These are phyloP conservation scores for Ampelomyces quisqualis DNA, from an alignment of 2,329 filamentous ascomycete species.

Conservation along the genomic window DNA sequence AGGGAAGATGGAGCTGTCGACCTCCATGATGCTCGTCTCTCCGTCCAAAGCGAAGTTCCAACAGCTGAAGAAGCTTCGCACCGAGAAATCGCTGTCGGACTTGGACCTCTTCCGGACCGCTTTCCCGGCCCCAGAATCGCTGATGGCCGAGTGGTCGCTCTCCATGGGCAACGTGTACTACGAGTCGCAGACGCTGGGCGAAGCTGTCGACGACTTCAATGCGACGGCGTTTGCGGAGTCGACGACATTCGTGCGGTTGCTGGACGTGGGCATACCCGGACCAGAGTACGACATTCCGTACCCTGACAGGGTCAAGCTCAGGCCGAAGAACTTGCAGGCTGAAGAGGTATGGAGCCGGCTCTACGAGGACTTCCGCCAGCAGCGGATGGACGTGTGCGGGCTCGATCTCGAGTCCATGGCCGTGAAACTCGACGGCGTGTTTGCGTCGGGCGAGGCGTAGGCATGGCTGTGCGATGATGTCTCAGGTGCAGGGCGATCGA, in stretches of 20 bases:
- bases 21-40: conserved; percentile 43
- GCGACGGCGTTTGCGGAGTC: conserved; percentile 46
- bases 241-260: conserved; percentile 51
- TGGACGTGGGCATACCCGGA: conserved; percentile 51
- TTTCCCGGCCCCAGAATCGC: conserved; percentile 33
- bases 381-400: conserved; percentile 55
- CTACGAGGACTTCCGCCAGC: conserved; percentile 53
- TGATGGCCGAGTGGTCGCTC: conserved; percentile 44
- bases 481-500: not conserved
- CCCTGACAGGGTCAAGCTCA: conserved; percentile 42
- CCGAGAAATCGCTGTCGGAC: conserved; percentile 29
- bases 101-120: conserved; percentile 37
- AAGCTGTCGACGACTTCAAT: conserved; percentile 45
- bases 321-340: conserved; percentile 50
- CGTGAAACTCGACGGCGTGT: conserved; percentile 15
- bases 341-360: conserved; percentile 53
- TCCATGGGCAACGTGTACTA: conserved; percentile 44
- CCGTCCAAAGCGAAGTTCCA: conserved; percentile 38
- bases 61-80: conserved; percentile 34
- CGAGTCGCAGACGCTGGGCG: conserved; percentile 37
- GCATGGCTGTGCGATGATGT: conserved; percentile 11
- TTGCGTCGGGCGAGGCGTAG: conserved; percentile 1
- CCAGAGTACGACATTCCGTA: conserved; percentile 55
- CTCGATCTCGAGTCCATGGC: conserved; percentile 52
- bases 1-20: conserved; percentile 35